A percentile compares a stretch with the other conserved stretches of the same genome.
phyloP scores from a whole-genome alignment of 1,139 yeast species.

The Tardiomyces blankii region DNA sequence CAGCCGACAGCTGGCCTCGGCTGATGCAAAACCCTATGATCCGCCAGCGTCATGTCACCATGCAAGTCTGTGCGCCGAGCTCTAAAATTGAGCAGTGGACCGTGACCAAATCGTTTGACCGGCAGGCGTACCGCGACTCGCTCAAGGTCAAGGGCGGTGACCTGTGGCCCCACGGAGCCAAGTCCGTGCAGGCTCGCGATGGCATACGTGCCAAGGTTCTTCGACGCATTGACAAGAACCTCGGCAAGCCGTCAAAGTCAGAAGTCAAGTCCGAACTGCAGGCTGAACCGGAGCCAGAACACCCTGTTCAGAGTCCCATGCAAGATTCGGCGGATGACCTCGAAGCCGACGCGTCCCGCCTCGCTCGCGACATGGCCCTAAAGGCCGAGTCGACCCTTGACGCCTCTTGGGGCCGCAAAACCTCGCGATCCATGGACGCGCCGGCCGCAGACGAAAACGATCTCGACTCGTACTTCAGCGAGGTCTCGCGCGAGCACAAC shows the following conservation, averaged over 20 bases:
- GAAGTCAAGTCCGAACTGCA: not conserved
- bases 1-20: slow-evolving; percentile 35
- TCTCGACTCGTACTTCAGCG: not conserved
- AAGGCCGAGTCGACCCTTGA: not conserved
- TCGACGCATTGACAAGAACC: not conserved
- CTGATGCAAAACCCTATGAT: slow-evolving; percentile 63
- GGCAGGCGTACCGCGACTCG: slow-evolving; percentile 79
- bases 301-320: not conserved
- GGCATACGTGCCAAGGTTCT: slow-evolving; percentile 6
- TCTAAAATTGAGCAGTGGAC: slow-evolving; percentile 83
- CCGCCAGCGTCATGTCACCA: slow-evolving; percentile 69
- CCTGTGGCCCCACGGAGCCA: slow-evolving; percentile 75
- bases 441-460: not conserved
- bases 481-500: not conserved
- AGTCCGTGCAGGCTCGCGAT: slow-evolving; percentile 33
- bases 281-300: not conserved
- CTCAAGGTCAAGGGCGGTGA: slow-evolving; percentile 81
- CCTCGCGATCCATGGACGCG: not conserved
- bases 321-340: too few species aligned
- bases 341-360: too few species aligned
- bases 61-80: slow-evolving; percentile 70
- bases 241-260: not conserved
- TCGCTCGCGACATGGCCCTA: too few species aligned
- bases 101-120: slow-evolving; percentile 67
- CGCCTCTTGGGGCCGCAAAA: not conserved